Evolutionary conservation across 331 rosid genomes (phyloP).

Genomic region (Cydonia oblonga): DNA sequence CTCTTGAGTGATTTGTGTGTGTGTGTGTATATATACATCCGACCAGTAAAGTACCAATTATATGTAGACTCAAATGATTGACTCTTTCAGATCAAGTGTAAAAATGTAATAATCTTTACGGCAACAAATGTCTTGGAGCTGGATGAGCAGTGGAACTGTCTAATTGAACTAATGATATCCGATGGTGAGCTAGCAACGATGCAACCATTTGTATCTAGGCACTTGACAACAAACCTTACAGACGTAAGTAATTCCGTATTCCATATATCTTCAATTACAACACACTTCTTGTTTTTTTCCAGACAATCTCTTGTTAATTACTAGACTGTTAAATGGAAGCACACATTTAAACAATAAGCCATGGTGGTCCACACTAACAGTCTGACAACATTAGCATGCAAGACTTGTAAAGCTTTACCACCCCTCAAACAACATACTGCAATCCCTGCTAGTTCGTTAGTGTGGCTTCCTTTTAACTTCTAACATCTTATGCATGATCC

Average conservation of each 20-base stretch:
- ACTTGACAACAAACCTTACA: slow-evolving; percentile 44
- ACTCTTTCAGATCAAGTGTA: slow-evolving; percentile 75
- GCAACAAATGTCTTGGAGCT: slow-evolving; percentile 67
- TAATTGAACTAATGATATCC: slow-evolving; percentile 64
- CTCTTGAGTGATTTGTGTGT: neutral
- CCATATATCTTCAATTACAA: neutral
- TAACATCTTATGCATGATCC: too few relatives aligned
- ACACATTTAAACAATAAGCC: neutral
- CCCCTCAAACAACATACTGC: too few relatives aligned
- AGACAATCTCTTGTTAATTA: neutral
- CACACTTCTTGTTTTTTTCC: neutral
- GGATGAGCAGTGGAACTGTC: slow-evolving; percentile 70
- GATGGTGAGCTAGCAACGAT: slow-evolving; percentile 32
- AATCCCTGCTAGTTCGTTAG: too few relatives aligned
- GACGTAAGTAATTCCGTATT: slow-evolving; percentile 40
- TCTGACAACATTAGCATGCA: too few relatives aligned
- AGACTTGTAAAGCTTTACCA: too few relatives aligned
- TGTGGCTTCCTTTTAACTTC: too few relatives aligned
- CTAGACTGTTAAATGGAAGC: neutral
- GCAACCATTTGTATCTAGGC: slow-evolving; percentile 55
- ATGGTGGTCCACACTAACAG: too few relatives aligned
- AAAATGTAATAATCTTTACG: slow-evolving; percentile 53
- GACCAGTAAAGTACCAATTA: neutral
- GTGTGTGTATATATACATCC: neutral
- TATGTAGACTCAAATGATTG: neutral